Evolutionary conservation across 106 monocot species (phyloP).

Genomic region (Platanthera zijinensis): DNA sequence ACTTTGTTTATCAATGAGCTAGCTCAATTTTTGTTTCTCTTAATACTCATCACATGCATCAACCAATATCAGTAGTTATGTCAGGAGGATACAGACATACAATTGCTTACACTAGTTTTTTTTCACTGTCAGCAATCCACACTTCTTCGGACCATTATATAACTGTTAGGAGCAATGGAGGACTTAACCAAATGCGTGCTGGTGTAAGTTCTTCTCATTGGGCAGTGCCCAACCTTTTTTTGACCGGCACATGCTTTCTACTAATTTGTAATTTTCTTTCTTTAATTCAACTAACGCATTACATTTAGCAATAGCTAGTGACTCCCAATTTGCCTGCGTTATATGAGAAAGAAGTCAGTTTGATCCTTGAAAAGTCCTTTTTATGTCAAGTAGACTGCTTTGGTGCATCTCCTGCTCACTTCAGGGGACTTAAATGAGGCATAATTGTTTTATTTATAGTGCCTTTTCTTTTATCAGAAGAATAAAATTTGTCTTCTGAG

Average conservation of each 20-base stretch:
- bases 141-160: constrained; percentile 46
- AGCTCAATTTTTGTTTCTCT: neutral
- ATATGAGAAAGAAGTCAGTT: neutral
- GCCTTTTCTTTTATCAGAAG: neutral
- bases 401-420: neutral
- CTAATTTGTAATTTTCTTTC: neutral
- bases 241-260: neutral
- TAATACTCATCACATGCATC: neutral
- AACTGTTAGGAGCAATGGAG: constrained; percentile 91
- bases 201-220: constrained; percentile 57
- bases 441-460: neutral
- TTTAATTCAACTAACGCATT: neutral
- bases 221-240: neutral
- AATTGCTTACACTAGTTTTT: constrained; percentile 2
- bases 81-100: neutral
- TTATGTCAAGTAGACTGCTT: neutral
- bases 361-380: neutral
- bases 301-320: neutral
- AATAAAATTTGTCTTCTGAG: neutral
- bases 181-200: constrained; percentile 97
- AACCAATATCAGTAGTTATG: neutral
- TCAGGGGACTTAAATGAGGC: neutral
- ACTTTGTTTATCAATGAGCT: neutral
- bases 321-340: neutral
- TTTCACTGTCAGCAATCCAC: constrained; percentile 37